Conservation (phyloP, 75 land plant species). For the Pinus tabuliformis region DNA sequence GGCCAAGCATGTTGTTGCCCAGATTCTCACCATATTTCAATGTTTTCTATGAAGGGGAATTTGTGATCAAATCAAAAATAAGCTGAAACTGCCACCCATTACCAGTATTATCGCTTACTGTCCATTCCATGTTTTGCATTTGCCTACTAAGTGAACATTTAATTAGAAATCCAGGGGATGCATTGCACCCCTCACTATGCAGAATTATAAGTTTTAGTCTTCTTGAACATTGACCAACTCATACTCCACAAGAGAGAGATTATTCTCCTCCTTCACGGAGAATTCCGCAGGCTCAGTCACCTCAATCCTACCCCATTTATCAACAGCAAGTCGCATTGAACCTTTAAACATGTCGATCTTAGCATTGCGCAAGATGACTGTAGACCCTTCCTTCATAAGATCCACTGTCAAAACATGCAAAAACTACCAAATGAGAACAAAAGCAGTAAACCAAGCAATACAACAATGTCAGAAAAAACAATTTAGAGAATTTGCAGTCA, state of each 20-base stretch:
- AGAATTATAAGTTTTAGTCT: conserved; percentile 18
- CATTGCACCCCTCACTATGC: not conserved
- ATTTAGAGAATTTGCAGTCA: too few relatives aligned
- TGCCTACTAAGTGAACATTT: not conserved
- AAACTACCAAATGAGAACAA: not conserved
- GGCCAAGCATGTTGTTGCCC: not conserved
- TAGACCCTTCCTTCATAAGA: conserved; percentile 60
- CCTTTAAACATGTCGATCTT: conserved; percentile 91
- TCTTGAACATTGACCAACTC: conserved; percentile 74
- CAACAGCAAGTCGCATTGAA: conserved; percentile 78
- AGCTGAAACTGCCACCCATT: conserved; percentile 1
- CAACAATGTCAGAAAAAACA: too few relatives aligned
- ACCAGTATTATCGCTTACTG: not conserved
- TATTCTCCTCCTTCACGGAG: conserved; percentile 71
- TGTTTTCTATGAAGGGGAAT: not conserved
- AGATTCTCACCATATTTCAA: not conserved
- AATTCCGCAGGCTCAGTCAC: conserved; percentile 67
- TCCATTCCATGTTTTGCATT: not conserved
- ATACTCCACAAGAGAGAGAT: conserved; percentile 75
- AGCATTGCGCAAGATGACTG: conserved; percentile 71
- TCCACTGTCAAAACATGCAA: conserved; percentile 43
- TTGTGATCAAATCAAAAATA: not conserved
- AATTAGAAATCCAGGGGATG: not conserved
- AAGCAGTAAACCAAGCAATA: too few relatives aligned
- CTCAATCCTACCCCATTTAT: conserved; percentile 81